Base-by-base conservation (phyloP, 768 basidiomycete genomes). In the Termitomyces sp. region DNA sequence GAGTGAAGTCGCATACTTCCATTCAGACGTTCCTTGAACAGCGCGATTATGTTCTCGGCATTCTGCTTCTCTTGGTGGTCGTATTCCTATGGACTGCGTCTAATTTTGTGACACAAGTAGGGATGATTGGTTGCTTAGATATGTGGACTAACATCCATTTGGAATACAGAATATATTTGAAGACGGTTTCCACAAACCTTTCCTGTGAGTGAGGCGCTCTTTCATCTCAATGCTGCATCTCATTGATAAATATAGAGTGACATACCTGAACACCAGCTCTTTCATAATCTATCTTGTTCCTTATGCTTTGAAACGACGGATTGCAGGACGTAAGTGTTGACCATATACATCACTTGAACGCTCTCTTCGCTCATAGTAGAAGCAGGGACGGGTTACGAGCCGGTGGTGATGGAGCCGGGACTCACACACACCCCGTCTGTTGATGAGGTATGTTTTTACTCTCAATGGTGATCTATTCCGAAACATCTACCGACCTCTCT, bases 241-340 rank as follows among this genome's bases (percentile, higher is more conserved):
- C 24, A 42, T 28, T n/a, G 13, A 8, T 26, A 16, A n/a, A 34
- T 54, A 45, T 57, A 91, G 90, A 57, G 81, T 92, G 51, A 95
- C 96, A 12, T 98, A 97, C 67, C 75, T 96, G 68, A 94, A 87
- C 72, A 98, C 95, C 1, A 87, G 90, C 60, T 79, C 92, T n/a
- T 98, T 98, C 68, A 74, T 83, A 4, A 65, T 93, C 15, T 95
- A 95, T 72, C 85, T 95, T 31, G 52, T 93, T 3, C 91, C 91
- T 48, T 61, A 58, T 49, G 39, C 53, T 29, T 58, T 60, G 50
- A 51, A 68, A 54, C 65, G 62, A 36, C 45, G 56, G 46, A 47
- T 50, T 28, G 22, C 31, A 28, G 45, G 52, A 22, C 51, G 60
- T 60, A 37, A 59, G 60, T 18, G 13, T 10, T 39, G n/a, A 54